Percentiles rank a stretch among this genome's conserved stretches.
Evolutionary conservation across 352 stramenopile species (phyloP).

Genomic region (Globisporangium carolinianum): DNA sequence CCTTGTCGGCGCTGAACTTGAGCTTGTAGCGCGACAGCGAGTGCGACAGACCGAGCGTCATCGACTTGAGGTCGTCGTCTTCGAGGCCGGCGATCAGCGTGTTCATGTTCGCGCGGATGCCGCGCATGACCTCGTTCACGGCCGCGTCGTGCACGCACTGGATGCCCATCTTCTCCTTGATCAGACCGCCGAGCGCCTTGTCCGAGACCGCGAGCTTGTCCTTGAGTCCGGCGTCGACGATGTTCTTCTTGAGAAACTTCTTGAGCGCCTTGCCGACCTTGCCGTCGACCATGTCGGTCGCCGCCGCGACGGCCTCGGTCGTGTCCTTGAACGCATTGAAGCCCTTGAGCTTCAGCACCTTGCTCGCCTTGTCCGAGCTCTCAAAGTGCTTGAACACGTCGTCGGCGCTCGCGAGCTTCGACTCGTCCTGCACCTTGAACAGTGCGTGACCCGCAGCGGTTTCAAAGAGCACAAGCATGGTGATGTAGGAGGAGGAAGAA

Average conservation of each 20-base stretch:
- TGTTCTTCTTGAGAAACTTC: slow-evolving; percentile 99
- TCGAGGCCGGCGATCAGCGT: slow-evolving; percentile 89
- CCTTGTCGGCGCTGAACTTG: slow-evolving; percentile 99
- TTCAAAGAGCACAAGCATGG: slow-evolving; percentile 99
- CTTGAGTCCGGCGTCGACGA: slow-evolving; percentile 90
- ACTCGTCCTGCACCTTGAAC: slow-evolving; percentile 98
- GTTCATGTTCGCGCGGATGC: slow-evolving; percentile 95
- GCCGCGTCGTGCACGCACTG: slow-evolving; percentile 88
- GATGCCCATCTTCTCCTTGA: slow-evolving; percentile 98
- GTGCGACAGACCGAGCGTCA: slow-evolving; percentile 99
- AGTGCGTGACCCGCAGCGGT: slow-evolving; percentile 98
- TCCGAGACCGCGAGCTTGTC: slow-evolving; percentile 97
- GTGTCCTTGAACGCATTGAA: slow-evolving; percentile 99
- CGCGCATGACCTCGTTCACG: slow-evolving; percentile 95
- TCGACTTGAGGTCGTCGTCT: slow-evolving; percentile 91
- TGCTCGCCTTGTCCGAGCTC: slow-evolving; percentile 85
- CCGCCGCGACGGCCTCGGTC: slow-evolving; percentile 95
- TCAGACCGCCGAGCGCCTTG: slow-evolving; percentile 92
- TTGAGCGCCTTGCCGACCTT: slow-evolving; percentile 97
- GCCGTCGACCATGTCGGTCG: slow-evolving; percentile 96
- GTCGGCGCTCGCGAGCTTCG: slow-evolving; percentile 86
- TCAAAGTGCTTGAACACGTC: slow-evolving; percentile 92
- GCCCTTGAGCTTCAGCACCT: slow-evolving; percentile 93
- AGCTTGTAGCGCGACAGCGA: slow-evolving; percentile 99
- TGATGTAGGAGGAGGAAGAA: neutral